Base-by-base conservation (phyloP, 345 rosid genomes). In the Raphanus raphanistrum region DNA sequence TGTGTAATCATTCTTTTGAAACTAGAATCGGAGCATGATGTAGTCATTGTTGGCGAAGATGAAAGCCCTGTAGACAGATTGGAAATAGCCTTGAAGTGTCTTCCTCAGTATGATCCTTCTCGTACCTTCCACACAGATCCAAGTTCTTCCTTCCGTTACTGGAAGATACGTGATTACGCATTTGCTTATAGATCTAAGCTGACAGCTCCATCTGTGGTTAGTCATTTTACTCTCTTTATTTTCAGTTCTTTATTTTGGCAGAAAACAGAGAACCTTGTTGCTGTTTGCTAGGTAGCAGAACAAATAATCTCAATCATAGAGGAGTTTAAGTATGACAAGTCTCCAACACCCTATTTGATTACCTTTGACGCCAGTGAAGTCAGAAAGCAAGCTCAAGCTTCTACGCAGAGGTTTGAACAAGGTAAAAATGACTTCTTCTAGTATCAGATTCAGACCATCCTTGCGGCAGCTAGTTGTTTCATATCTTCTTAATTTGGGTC, bases 91-190 rank as follows among this genome's bases (percentile, higher is more conserved):
- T 77, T 89, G 74, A 86, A 80, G 76, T 92, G 90, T 84, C 94
- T 92, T 83, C 90, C 90, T 41, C 84, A 60, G 31, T 86, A 85
- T 80, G 87, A 81, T 82, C 86, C 90, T 65, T 78, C 90, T 71
- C 84, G 43, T 68, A 64, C 63, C 86, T 84, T 84, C 67, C 84
- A 70, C 31, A 71, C 62, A 10, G 85, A 82, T 64, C 60, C 71
- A 2, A 48, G 61, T 63, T 32, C 82, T 38, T 81, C 89, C 11
- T 92, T 90, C 54, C 85, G 88, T 61, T 92, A 90, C 70, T 89
- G 97, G 94, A 92, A 87, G 88, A 90, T 92, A 79, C 96, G 97
- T 27, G 98, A 92, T 82, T 92, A 83, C 80, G 98, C 88, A 0
- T 73, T 87, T 85, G 91, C 90, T 72, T 92, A 92, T 84, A 89